phyloP scores from a whole-genome alignment of 1,139 yeast species.

The Williopsis jadinii region DNA sequence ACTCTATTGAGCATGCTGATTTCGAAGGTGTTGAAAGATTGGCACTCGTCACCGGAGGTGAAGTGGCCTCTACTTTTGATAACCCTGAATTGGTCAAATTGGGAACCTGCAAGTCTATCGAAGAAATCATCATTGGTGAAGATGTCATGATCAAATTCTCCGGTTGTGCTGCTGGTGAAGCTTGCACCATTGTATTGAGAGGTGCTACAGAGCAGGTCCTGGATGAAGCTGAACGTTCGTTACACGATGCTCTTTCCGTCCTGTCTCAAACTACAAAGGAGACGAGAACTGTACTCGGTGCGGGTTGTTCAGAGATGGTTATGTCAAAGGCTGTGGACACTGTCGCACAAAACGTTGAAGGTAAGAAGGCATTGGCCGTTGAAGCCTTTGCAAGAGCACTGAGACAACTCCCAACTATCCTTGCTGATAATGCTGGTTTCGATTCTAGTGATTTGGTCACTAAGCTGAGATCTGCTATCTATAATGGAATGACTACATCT shows the following conservation, averaged over 20 bases:
- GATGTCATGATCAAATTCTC: conserved; percentile 76
- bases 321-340: conserved; percentile 98
- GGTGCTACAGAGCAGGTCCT: conserved; percentile 96
- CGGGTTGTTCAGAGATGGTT: conserved; percentile 97
- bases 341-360: conserved; percentile 87
- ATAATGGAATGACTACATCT: conserved; percentile 85
- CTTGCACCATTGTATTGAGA: conserved; percentile 91
- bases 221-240: conserved; percentile 95
- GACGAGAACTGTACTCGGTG: conserved; percentile 94
- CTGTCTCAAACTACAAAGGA: conserved; percentile 92
- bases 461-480: conserved; percentile 84
- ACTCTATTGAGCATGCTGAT: conserved; percentile 96
- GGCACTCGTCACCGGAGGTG: conserved; percentile 96
- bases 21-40: conserved; percentile 97
- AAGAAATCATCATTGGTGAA: conserved; percentile 91
- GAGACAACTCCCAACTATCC: conserved; percentile 89
- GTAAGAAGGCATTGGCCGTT: conserved; percentile 89
- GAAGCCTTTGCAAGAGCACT: conserved; percentile 93
- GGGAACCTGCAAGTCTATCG: conserved; percentile 86
- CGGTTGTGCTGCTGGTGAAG: conserved; percentile 94
- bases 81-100: conserved; percentile 78
- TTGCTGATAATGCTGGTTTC: conserved; percentile 96
- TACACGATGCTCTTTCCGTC: conserved; percentile 95
- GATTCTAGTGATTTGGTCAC: conserved; percentile 92
- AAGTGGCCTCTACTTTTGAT: conserved; percentile 95